Evolutionary conservation across 257 asterid species (phyloP).

Genomic region (Lantana camara): DNA sequence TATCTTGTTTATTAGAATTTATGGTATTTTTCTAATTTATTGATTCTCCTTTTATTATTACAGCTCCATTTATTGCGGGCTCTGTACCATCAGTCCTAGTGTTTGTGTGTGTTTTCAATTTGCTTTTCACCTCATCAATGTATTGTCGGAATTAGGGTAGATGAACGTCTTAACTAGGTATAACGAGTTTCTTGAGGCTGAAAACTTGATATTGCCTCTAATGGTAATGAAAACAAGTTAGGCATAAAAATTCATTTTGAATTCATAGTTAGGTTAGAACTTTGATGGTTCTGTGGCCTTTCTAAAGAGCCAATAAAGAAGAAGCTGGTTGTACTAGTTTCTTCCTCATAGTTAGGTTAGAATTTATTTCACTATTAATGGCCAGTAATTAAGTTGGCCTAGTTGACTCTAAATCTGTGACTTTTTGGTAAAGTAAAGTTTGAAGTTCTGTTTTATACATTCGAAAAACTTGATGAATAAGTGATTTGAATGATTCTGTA

Average conservation of each 20-base stretch:
- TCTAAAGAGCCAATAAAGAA: neutral
- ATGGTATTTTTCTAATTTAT: neutral
- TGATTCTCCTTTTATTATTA: neutral
- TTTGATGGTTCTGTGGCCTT: neutral
- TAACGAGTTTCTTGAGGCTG: neutral
- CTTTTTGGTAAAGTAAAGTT: neutral
- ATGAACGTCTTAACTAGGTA: neutral
- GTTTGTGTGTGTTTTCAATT: neutral
- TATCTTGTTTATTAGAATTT: neutral
- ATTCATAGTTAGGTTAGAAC: slow-evolving; percentile 10
- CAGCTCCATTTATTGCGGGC: neutral
- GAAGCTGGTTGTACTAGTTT: slow-evolving; percentile 3
- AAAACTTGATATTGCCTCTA: neutral
- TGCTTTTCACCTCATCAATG: neutral
- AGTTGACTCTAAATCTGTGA: slow-evolving; percentile 1
- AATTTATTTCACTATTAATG: neutral
- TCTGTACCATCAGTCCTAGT: neutral
- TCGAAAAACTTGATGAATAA: neutral
- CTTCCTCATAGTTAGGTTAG: slow-evolving; percentile 3
- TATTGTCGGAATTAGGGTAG: neutral
- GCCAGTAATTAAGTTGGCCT: neutral
- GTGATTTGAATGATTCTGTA: neutral
- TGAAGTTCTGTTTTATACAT: neutral
- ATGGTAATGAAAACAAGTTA: neutral
- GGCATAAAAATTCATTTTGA: neutral